Evolutionary conservation across 177 flowering plant species (phyloP).

Genomic region (Vitis hybrid): DNA sequence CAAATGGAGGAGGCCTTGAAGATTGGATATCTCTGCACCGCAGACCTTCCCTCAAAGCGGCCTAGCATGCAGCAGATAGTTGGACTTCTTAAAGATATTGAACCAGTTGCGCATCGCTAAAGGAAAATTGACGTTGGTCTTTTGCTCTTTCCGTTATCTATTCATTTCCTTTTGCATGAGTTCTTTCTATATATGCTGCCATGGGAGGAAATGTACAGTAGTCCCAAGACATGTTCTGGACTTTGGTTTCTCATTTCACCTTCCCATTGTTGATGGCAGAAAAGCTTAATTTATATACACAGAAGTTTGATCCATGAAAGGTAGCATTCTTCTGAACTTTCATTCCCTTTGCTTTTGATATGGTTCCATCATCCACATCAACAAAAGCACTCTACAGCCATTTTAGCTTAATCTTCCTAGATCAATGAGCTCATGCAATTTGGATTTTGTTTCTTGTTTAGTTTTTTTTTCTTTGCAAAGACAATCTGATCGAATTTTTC

Average conservation of each 20-base stretch:
- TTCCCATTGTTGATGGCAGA: conserved; percentile 13
- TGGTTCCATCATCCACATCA: too few relatives aligned
- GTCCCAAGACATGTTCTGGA: conserved; percentile 6
- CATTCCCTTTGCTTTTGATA: too few relatives aligned
- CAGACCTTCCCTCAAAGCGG: conserved; percentile 78
- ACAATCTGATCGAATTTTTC: too few relatives aligned
- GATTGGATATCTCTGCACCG: conserved; percentile 91
- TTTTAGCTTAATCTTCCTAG: too few relatives aligned
- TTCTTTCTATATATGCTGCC: conserved; percentile 13
- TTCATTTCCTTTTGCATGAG: conserved; percentile 5
- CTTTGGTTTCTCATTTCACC: conserved; percentile 1
- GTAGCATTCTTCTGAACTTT: too few relatives aligned
- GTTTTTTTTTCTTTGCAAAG: too few relatives aligned
- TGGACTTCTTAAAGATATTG: conserved; percentile 88
- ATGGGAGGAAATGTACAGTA: conserved; percentile 24
- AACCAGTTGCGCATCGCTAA: conserved; percentile 40
- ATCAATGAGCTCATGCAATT: too few relatives aligned
- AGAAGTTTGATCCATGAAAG: conserved; percentile 10
- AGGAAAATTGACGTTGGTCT: neutral
- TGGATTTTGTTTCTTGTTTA: too few relatives aligned
- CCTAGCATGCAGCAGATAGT: conserved; percentile 97
- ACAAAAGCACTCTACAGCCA: too few relatives aligned
- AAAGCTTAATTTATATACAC: conserved; percentile 10
- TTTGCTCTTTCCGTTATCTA: neutral
- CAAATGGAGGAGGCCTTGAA: conserved; percentile 85